Evolutionary conservation across 306 rosid genomes (phyloP).

Genomic region (Quercus ilex): DNA sequence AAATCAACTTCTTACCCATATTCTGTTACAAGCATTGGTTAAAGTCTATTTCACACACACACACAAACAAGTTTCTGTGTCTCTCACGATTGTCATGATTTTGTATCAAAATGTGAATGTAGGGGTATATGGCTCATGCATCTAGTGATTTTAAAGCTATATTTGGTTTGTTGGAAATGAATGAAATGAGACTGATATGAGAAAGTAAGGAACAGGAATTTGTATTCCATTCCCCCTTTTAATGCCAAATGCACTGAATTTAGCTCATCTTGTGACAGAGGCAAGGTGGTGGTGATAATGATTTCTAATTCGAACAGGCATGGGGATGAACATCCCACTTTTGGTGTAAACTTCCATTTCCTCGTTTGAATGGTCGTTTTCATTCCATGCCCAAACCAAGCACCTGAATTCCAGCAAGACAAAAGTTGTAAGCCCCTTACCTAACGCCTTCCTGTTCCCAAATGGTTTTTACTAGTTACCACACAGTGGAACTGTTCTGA

Average conservation of each 20-base stretch:
- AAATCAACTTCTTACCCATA: not conserved
- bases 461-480: not conserved
- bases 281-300: not conserved
- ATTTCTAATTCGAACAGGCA: not conserved
- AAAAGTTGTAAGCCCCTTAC: not conserved
- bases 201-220: not conserved
- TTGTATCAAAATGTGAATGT: not conserved
- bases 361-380: not conserved
- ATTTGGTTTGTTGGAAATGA: not conserved
- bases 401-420: not conserved
- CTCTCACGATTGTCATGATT: not conserved
- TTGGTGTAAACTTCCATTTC: not conserved
- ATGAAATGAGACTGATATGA: not conserved
- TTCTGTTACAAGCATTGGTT: not conserved
- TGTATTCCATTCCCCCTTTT: not conserved
- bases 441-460: not conserved
- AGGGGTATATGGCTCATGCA: not conserved
- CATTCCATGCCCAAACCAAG: not conserved
- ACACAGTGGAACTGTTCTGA: not conserved
- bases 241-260: not conserved
- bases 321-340: not conserved
- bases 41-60: not conserved
- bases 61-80: not conserved
- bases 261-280: not conserved
- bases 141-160: slow-evolving; percentile 1